phyloP scores from a whole-genome alignment of 352 stramenopile genomes.

The Phytophthora lateralis region DNA sequence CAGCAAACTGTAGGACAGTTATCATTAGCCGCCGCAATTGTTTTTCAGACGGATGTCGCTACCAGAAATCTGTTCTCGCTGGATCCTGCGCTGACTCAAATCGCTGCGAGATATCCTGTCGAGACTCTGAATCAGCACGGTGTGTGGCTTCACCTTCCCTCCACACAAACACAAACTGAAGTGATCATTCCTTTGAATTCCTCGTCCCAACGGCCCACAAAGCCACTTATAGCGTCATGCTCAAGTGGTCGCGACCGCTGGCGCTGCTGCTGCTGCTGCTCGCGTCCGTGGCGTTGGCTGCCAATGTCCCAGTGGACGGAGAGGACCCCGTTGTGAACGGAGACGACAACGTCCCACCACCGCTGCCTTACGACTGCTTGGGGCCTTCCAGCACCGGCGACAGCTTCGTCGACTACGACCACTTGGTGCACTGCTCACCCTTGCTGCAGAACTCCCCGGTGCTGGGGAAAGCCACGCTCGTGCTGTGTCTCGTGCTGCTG shows the following conservation, averaged over 20 bases:
- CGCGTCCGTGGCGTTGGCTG: constrained; percentile 1
- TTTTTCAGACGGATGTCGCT: not conserved
- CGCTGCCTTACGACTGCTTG: constrained; percentile 36
- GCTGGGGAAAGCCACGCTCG: constrained; percentile 44
- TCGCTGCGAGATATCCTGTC: not conserved
- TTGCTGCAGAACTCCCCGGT: constrained; percentile 47
- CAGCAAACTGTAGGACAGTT: too few species aligned
- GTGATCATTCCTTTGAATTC: constrained; percentile 11
- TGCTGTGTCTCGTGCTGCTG: constrained; percentile 60
- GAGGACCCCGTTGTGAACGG: constrained; percentile 7
- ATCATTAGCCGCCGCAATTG: too few species aligned
- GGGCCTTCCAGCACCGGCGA: constrained; percentile 27
- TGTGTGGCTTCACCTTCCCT: constrained; percentile 25
- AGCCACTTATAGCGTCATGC: constrained; percentile 15
- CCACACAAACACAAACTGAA: constrained; percentile 18
- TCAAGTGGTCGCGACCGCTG: constrained; percentile 18
- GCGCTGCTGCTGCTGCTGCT: constrained; percentile 10
- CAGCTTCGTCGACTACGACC: constrained; percentile 76
- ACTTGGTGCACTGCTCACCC: constrained; percentile 59
- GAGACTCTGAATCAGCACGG: constrained; percentile 22
- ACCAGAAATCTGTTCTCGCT: not conserved
- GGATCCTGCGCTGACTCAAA: not conserved
- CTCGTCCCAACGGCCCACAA: not conserved
- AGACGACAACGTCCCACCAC: constrained; percentile 1
- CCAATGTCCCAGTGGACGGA: not conserved